These are phyloP conservation scores for Begonia masoniana DNA, from an alignment of 306 rosid species.

Conservation along the genomic window DNA sequence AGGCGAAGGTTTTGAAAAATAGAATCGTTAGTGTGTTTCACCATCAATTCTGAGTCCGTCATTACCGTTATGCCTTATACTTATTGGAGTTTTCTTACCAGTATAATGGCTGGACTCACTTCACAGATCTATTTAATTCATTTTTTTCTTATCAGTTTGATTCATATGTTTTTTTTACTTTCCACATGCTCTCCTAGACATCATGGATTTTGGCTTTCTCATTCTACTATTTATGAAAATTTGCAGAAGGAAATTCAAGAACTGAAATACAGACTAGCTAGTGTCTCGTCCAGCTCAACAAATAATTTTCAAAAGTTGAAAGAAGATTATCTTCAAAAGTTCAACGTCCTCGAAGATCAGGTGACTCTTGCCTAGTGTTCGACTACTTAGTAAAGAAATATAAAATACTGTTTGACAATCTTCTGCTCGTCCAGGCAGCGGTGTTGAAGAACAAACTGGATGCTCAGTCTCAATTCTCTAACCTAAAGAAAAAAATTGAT, in stretches of 20 bases:
- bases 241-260: conserved; percentile 63
- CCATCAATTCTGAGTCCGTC: too few relatives aligned
- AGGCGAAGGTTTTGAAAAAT: too few relatives aligned
- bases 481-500: conserved; percentile 42
- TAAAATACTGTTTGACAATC: neutral
- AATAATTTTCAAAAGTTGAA: conserved; percentile 55
- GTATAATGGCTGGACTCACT: too few relatives aligned
- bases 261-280: conserved; percentile 33
- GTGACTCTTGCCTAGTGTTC: conserved; percentile 19
- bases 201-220: conserved; percentile 9
- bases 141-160: too few relatives aligned
- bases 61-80: too few relatives aligned
- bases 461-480: conserved; percentile 66
- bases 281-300: conserved; percentile 26
- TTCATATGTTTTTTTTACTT: too few relatives aligned
- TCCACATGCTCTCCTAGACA: too few relatives aligned
- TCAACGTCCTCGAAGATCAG: conserved; percentile 73
- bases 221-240: conserved; percentile 7
- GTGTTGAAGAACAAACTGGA: conserved; percentile 63
- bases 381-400: too few relatives aligned
- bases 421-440: conserved; percentile 35
- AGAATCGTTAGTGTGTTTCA: too few relatives aligned
- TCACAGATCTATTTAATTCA: too few relatives aligned
- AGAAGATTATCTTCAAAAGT: conserved; percentile 71
- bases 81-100: too few relatives aligned